A percentile compares a stretch with the other conserved stretches of the same genome.
Conservation (phyloP, 2,329 filamentous ascomycete genomes). For the Talaromyces amestolkiae region DNA sequence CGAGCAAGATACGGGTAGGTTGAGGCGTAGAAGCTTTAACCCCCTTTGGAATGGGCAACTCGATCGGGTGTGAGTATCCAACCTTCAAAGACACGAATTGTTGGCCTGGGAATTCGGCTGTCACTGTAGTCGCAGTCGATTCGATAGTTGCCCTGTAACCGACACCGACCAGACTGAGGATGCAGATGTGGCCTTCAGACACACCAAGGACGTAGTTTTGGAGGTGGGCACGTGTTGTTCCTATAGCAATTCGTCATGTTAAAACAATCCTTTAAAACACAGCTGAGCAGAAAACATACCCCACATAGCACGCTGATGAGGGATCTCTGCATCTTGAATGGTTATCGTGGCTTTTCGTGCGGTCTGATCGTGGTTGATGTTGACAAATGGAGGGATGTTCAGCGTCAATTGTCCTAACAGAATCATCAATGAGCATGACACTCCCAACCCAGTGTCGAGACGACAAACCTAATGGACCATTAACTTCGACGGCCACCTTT, state of each 20-base stretch:
- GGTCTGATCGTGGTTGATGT: constrained; percentile 64
- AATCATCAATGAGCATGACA: background rate
- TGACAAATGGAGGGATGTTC: constrained; percentile 75
- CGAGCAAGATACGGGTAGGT: constrained; percentile 84
- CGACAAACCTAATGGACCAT: constrained; percentile 71
- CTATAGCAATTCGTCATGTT: constrained; percentile 47
- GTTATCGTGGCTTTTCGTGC: constrained; percentile 64
- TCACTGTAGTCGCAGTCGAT: constrained; percentile 64
- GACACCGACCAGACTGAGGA: constrained; percentile 89
- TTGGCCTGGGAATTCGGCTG: constrained; percentile 71
- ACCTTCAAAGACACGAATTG: constrained; percentile 91
- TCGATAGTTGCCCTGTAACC: constrained; percentile 91
- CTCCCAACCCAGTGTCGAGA: background rate
- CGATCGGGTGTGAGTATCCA: constrained; percentile 92
- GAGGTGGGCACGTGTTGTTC: constrained; percentile 84
- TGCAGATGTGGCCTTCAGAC: constrained; percentile 91
- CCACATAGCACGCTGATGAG: constrained; percentile 92
- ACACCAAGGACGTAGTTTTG: constrained; percentile 90
- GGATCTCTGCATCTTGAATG: constrained; percentile 65
- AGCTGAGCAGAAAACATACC: constrained; percentile 55
- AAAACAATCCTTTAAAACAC: constrained; percentile 19
- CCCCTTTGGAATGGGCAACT: constrained; percentile 77
- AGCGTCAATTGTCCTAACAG: constrained; percentile 68
- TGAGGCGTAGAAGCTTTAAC: constrained; percentile 85
- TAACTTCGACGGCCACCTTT: constrained; percentile 66